phyloP scores from a whole-genome alignment of 176 grass and related monocot genomes.

The Themeda triandra region DNA sequence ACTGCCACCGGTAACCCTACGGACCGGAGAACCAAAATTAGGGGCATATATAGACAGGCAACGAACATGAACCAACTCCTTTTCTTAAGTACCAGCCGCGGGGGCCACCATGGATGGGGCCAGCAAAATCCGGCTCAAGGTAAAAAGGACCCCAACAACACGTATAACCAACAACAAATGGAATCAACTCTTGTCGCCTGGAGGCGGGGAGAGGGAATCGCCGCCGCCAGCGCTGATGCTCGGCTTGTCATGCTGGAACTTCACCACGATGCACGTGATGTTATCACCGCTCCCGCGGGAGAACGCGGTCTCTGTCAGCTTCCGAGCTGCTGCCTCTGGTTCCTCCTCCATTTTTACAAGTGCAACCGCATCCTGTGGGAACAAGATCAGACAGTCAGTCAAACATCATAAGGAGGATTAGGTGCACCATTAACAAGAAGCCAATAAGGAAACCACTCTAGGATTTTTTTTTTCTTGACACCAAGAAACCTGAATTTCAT shows the following conservation, averaged over 20 bases:
- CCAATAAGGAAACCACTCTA: background rate
- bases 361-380: constrained; percentile 56
- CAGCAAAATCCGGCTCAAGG: constrained; percentile 36
- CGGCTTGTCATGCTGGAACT: constrained; percentile 74
- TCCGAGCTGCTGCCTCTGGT: constrained; percentile 68
- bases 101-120: constrained; percentile 22
- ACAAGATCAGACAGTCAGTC: background rate
- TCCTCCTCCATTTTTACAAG: constrained; percentile 81
- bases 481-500: background rate
- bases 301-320: constrained; percentile 73
- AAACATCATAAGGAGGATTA: background rate
- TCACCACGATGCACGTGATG: constrained; percentile 93
- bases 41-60: constrained; percentile 38
- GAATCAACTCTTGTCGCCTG: constrained; percentile 56
- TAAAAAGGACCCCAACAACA: constrained; percentile 18
- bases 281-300: constrained; percentile 70
- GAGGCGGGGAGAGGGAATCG: background rate
- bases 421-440: background rate
- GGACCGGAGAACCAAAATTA: constrained; percentile 17
- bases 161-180: constrained; percentile 28
- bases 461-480: background rate
- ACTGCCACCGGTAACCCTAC: background rate
- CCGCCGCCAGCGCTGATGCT: background rate
- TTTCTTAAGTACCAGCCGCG: background rate
- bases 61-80: constrained; percentile 19